phyloP scores from a whole-genome alignment of 306 rosid species.

The Canavalia ensiformis region DNA sequence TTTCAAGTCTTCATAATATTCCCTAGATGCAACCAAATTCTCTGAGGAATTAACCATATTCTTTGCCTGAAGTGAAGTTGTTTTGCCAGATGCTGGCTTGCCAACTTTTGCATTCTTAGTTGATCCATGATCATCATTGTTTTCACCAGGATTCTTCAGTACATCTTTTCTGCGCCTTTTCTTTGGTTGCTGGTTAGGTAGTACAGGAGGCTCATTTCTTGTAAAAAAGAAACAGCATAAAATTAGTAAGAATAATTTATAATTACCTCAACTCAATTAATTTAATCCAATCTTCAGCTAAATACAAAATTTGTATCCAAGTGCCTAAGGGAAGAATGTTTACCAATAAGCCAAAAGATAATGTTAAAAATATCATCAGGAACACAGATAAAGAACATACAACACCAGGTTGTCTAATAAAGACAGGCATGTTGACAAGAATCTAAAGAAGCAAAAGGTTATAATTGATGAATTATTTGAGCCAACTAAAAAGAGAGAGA shows the following conservation, averaged over 20 bases:
- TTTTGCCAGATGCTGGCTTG: conserved; percentile 71
- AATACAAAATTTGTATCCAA: conserved; percentile 22
- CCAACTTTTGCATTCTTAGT: conserved; percentile 71
- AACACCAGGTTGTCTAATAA: conserved; percentile 22
- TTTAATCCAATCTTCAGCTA: conserved; percentile 27
- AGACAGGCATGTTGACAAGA: conserved; percentile 23
- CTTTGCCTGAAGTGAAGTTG: conserved; percentile 61
- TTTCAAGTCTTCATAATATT: conserved; percentile 62
- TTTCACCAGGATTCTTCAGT: conserved; percentile 70
- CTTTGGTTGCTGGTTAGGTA: conserved; percentile 91
- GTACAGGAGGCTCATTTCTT: conserved; percentile 69
- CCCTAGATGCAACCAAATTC: conserved; percentile 59
- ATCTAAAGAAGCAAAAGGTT: conserved; percentile 1
- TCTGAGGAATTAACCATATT: conserved; percentile 60
- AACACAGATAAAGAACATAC: conserved; percentile 26
- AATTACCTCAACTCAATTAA: conserved; percentile 29
- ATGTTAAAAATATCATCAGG: conserved; percentile 31
- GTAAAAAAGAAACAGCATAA: conserved; percentile 40
- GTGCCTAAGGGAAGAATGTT: conserved; percentile 29
- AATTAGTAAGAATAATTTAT: conserved; percentile 32
- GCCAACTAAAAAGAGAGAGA: conserved; percentile 11
- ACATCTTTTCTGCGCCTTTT: conserved; percentile 92
- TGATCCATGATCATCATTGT: conserved; percentile 60
- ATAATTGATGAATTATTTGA: conserved; percentile 16
- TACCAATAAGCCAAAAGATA: conserved; percentile 29